These are phyloP conservation scores for Alternaria tenuissima DNA, from an alignment of 2,329 filamentous ascomycete species.

Conservation along the genomic window DNA sequence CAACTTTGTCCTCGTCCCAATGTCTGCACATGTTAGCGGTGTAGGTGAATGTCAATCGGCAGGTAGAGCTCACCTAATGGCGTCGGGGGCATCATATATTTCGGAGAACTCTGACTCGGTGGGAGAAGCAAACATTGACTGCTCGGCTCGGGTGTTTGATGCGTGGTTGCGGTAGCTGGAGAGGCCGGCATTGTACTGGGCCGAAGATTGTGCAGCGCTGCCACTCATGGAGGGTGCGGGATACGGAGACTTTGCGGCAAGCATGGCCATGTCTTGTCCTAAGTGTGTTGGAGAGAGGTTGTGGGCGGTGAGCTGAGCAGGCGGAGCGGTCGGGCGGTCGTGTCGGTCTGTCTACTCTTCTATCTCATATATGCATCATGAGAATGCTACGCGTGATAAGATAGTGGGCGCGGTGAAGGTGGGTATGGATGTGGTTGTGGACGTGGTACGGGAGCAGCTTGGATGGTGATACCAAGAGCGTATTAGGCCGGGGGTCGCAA, in stretches of 20 bases:
- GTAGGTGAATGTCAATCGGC: neutral
- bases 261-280: slow-evolving; percentile 70
- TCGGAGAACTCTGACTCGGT: slow-evolving; percentile 95
- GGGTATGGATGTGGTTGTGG: slow-evolving; percentile 10
- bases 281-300: neutral
- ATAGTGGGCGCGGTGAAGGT: slow-evolving; percentile 2
- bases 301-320: slow-evolving; percentile 8
- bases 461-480: slow-evolving; percentile 14
- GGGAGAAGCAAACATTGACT: slow-evolving; percentile 75
- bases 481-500: slow-evolving; percentile 14
- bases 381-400: slow-evolving; percentile 9
- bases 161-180: slow-evolving; percentile 49
- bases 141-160: slow-evolving; percentile 50
- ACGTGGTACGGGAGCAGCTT: slow-evolving; percentile 21
- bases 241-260: slow-evolving; percentile 78
- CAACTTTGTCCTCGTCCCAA: slow-evolving; percentile 92
- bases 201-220: slow-evolving; percentile 40
- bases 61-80: slow-evolving; percentile 48
- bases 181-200: slow-evolving; percentile 47
- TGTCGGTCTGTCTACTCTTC: slow-evolving; percentile 9
- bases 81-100: slow-evolving; percentile 73
- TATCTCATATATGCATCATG: slow-evolving; percentile 30
- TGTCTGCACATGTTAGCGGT: slow-evolving; percentile 52
- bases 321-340: slow-evolving; percentile 2
- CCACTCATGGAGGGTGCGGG: slow-evolving; percentile 61